phyloP scores from a whole-genome alignment of 2,329 filamentous ascomycete species.

The Ophiostoma piceae region DNA sequence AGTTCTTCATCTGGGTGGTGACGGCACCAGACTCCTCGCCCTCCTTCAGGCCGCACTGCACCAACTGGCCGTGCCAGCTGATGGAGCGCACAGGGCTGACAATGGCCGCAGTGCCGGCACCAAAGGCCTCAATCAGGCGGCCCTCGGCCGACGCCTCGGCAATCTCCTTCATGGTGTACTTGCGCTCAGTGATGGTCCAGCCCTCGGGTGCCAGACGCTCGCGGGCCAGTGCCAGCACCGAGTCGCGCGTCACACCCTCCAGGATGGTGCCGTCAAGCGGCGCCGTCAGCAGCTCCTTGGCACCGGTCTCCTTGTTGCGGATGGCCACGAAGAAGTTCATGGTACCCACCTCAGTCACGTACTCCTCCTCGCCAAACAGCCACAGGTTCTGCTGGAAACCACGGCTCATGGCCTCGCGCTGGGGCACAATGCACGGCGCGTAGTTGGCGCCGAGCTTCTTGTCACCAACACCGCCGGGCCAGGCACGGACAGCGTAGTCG shows the following conservation, averaged over 20 bases:
- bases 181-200: slow-evolving; percentile 83
- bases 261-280: slow-evolving; percentile 95
- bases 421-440: slow-evolving; percentile 96
- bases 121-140: slow-evolving; percentile 86
- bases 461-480: slow-evolving; percentile 95
- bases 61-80: slow-evolving; percentile 74
- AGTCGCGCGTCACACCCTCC: slow-evolving; percentile 90
- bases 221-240: slow-evolving; percentile 75
- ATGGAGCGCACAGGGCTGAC: slow-evolving; percentile 87
- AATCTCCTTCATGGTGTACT: slow-evolving; percentile 86
- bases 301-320: slow-evolving; percentile 77
- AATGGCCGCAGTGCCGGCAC: slow-evolving; percentile 87
- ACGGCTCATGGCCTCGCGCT: slow-evolving; percentile 81
- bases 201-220: slow-evolving; percentile 79
- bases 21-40: slow-evolving; percentile 83
- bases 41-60: slow-evolving; percentile 77
- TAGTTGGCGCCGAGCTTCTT: slow-evolving; percentile 99
- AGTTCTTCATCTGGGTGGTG: slow-evolving; percentile 82
- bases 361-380: slow-evolving; percentile 94
- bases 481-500: slow-evolving; percentile 92
- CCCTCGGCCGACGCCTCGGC: slow-evolving; percentile 77
- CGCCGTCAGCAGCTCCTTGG: slow-evolving; percentile 90
- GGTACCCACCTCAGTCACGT: slow-evolving; percentile 92
- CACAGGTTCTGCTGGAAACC: slow-evolving; percentile 98
- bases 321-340: slow-evolving; percentile 97